phyloP scores from a whole-genome alignment of 176 grass and related monocot genomes.

The Carex cristatella region DNA sequence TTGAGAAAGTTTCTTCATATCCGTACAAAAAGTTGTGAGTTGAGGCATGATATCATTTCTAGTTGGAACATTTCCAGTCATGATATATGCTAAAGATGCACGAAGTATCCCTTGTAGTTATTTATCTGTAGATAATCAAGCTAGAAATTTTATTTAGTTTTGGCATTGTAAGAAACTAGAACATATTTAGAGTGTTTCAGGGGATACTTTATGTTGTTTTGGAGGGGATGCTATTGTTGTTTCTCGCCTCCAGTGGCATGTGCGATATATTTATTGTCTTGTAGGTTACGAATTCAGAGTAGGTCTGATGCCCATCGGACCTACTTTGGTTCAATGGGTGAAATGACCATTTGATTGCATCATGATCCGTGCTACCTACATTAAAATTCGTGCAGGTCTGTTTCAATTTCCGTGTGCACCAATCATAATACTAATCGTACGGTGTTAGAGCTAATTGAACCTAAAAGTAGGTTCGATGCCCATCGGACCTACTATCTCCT shows the following conservation, averaged over 20 bases:
- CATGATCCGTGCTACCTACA: no score
- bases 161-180: background rate
- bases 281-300: background rate
- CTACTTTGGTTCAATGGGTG: no score
- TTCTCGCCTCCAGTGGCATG: background rate
- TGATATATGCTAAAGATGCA: background rate
- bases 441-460: no score
- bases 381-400: no score
- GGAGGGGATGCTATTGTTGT: background rate
- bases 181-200: background rate
- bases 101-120: background rate
- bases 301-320: no score
- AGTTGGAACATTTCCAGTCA: background rate
- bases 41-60: background rate
- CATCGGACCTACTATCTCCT: no score
- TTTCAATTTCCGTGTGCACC: no score
- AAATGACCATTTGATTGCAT: no score
- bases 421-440: no score
- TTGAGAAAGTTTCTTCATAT: background rate
- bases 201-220: background rate
- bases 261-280: background rate
- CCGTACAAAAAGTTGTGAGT: conserved; percentile 1
- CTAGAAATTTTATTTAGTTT: background rate
- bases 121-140: background rate
- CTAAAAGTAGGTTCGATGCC: no score